Evolutionary conservation across 2,329 filamentous ascomycete genomes (phyloP), one percentile per base, ranked within the genome.

Genomic region (Tolypocladium inflatum): DNA sequence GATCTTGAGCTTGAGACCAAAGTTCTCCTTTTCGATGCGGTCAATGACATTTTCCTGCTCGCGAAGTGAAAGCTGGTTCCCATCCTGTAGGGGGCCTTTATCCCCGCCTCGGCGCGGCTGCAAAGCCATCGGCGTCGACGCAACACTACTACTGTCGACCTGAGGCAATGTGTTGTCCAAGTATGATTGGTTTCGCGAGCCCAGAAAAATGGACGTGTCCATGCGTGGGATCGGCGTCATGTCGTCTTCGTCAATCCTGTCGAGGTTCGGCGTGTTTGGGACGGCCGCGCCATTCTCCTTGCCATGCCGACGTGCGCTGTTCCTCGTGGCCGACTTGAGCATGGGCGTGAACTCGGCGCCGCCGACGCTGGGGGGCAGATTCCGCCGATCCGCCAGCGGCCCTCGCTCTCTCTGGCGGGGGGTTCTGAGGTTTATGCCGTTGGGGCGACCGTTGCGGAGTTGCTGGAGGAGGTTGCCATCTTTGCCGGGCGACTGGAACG

Each of bases 21-120:
- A 99, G 69, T 99, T 99, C 69, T 97, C 94, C 77, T 99, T 99
- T 70, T 97, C 91, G 66, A 99, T 93, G 68, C 90, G 90, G 75
- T 97, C 90, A 65, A 99, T 93, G 64, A 94, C 89, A 65, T 91
- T 91, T 73, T 97, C 94, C 72, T 99, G 94, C 70, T 99, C 94
- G 61, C 91, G 87, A 59, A 99, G 74, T 1, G 94, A 96, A 65
- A 97, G 81, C 68, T 95, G 88, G 66, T 97, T 96, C 23, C 91
- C 91, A 65, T 94, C 88, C 61, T 92, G 87, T 42, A 96, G 74
- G 5, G 90, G 83, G 1, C 85, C 87, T 56, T 85, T 86, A 56
- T 80, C 81, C 52, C 80, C 83, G 56, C 80, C 80, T 60, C 82
- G 81, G 58, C 87, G 82, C 7, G 86, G 82, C 39, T 90, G 76